Percentiles rank a stretch among this genome's conserved stretches.
Conservation (phyloP, 2,329 filamentous ascomycete genomes). For the Colletotrichum musicola region DNA sequence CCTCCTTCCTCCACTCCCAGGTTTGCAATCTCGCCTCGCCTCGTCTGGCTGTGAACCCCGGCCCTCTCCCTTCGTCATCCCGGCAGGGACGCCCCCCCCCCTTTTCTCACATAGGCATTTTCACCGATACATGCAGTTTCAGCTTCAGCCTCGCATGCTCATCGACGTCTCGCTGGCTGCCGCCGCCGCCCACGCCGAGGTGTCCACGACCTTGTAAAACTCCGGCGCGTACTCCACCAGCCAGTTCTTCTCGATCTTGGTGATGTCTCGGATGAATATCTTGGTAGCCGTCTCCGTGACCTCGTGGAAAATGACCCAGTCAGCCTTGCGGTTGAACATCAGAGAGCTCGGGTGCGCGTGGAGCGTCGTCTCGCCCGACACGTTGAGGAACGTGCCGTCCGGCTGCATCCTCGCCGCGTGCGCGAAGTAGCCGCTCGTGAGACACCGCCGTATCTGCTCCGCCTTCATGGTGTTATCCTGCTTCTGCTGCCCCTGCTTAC, state of each 20-base stretch:
- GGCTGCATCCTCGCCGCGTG: conserved; percentile 94
- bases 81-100: not conserved
- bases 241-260: conserved; percentile 95
- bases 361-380: conserved; percentile 82
- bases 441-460: conserved; percentile 84
- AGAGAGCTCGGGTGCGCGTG: conserved; percentile 92
- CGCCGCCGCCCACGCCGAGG: conserved; percentile 31
- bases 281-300: conserved; percentile 90
- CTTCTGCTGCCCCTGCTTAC: conserved; percentile 39
- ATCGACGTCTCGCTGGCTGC: not conserved
- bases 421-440: conserved; percentile 92
- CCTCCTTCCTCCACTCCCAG: not conserved
- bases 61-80: not conserved
- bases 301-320: conserved; percentile 97
- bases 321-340: conserved; percentile 96
- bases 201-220: conserved; percentile 75
- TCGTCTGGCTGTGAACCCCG: conserved; percentile 6
- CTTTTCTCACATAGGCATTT: not conserved
- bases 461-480: conserved; percentile 57
- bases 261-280: conserved; percentile 90
- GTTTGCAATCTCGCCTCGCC: conserved; percentile 24
- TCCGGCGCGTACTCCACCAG: conserved; percentile 88
- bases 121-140: conserved; percentile 15
- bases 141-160: conserved; percentile 42
- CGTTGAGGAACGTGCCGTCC: conserved; percentile 89